Evolutionary conservation across 768 basidiomycete genomes (phyloP).

Genomic region (Phaeolepiota aurea): DNA sequence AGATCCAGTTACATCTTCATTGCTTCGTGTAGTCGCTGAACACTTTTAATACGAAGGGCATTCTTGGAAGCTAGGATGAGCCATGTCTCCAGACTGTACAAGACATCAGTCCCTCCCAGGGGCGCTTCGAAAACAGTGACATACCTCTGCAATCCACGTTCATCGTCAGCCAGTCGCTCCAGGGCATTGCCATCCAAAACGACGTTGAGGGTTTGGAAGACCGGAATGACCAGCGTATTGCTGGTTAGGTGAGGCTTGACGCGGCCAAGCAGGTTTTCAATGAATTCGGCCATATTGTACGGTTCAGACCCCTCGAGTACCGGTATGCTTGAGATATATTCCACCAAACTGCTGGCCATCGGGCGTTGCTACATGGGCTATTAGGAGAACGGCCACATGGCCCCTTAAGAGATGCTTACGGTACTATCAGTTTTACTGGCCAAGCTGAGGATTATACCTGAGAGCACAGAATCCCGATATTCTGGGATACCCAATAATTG

Average conservation of each 20-base stretch:
- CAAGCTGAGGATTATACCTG: constrained; percentile 70
- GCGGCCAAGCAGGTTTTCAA: constrained; percentile 48
- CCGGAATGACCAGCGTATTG: constrained; percentile 77
- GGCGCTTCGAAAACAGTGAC: constrained; percentile 9
- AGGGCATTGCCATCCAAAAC: constrained; percentile 66
- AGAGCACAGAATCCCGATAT: constrained; percentile 57
- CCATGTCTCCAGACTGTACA: constrained; percentile 42
- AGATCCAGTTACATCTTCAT: constrained; percentile 65
- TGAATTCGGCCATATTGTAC: constrained; percentile 45
- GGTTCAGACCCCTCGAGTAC: constrained; percentile 17
- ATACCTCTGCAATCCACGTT: constrained; percentile 45
- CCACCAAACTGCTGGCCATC: constrained; percentile 49
- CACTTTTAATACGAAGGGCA: constrained; percentile 64
- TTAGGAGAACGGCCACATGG: constrained; percentile 8
- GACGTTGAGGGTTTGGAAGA: constrained; percentile 66
- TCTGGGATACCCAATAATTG: constrained; percentile 51
- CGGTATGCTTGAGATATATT: constrained; percentile 49
- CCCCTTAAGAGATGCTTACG: constrained; percentile 35
- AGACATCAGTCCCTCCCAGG: not conserved
- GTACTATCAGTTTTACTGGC: constrained; percentile 82
- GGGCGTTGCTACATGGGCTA: constrained; percentile 51
- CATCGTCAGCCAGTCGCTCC: constrained; percentile 33
- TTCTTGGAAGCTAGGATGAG: constrained; percentile 53
- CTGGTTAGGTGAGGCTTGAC: constrained; percentile 44
- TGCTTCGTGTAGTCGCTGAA: constrained; percentile 71